These are phyloP conservation scores for Colletotrichum gloeosporioides DNA, from an alignment of 2,329 filamentous ascomycete genomes.

Conservation along the genomic window DNA sequence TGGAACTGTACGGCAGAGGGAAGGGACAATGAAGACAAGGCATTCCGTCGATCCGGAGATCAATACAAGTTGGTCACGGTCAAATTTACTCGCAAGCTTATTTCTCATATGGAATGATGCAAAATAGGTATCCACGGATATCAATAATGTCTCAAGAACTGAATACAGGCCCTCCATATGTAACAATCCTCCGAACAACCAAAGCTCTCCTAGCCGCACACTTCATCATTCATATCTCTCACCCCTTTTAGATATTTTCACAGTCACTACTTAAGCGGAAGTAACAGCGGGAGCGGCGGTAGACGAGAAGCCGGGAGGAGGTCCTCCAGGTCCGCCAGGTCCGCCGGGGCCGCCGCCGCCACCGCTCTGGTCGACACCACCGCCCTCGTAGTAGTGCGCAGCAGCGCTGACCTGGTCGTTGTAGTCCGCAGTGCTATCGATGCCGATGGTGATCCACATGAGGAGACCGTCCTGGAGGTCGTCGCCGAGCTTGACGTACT, in stretches of 20 bases:
- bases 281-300: background rate
- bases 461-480: slow-evolving; percentile 55
- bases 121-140: background rate
- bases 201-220: background rate
- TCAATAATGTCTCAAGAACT: background rate
- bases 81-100: background rate
- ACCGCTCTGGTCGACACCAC: slow-evolving; percentile 10
- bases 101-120: background rate
- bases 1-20: background rate
- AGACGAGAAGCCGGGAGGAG: background rate
- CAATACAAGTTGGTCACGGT: background rate
- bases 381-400: slow-evolving; percentile 14
- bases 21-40: background rate
- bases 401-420: slow-evolving; percentile 14
- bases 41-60: accelerated
- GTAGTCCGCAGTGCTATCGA: slow-evolving; percentile 39
- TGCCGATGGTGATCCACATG: slow-evolving; percentile 59
- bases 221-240: background rate
- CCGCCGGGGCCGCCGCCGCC: slow-evolving; percentile 4
- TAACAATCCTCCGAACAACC: background rate
- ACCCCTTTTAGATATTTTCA: background rate
- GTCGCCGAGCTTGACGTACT: slow-evolving; percentile 64
- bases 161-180: background rate
- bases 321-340: background rate
- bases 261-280: background rate